Evolutionary conservation across 75 land plant species (phyloP), one percentile per base, ranked within the genome.

Genomic region (Azolla pinnata): DNA sequence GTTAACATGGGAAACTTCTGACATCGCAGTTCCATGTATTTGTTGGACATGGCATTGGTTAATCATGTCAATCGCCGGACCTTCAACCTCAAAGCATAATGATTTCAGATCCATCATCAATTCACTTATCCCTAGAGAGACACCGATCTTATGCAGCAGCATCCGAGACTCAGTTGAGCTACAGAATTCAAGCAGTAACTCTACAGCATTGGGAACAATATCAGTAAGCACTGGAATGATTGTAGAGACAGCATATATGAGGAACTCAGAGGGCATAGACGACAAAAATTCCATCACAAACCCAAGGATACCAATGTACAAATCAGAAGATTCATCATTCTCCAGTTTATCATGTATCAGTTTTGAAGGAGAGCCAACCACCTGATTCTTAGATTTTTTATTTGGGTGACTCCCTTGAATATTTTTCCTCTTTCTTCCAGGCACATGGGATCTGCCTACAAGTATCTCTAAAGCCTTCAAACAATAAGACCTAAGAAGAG

Each of bases 61-160:
- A 3, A 54, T 4, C 2, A 23, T 16, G 2, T 54, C 16, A 2
- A 2, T 8, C 17, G 27, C 56, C 21, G 56, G 32, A 25, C 56
- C 28, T 3, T 28, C 2, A 28, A 17, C 26, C 16, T 38, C 27
- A 25, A 72, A 49, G 34, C 31, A 55, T 54, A 79, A 75, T n/a
- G 54, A 33, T 45, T 75, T 51, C 29, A 76, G 80, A 62, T 91
- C 83, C 2, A 71, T 53, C 31, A 91, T 75, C 97, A 92, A 91
- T 48, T 91, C 84, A 34, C 54, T 24, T 28, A 84, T 54, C 17
- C 97, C 97, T 56, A 80, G 64, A 19, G 77, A 62, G 12, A 91
- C 60, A 1, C 97, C 97, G 30, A 91, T 49, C 31, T 76, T 81
- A 73, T 91, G 92, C 62, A 91, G 80, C 77, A 84, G 66, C 26